Base-by-base conservation (phyloP, 768 basidiomycete genomes). In the Exsudoporus frostii region DNA sequence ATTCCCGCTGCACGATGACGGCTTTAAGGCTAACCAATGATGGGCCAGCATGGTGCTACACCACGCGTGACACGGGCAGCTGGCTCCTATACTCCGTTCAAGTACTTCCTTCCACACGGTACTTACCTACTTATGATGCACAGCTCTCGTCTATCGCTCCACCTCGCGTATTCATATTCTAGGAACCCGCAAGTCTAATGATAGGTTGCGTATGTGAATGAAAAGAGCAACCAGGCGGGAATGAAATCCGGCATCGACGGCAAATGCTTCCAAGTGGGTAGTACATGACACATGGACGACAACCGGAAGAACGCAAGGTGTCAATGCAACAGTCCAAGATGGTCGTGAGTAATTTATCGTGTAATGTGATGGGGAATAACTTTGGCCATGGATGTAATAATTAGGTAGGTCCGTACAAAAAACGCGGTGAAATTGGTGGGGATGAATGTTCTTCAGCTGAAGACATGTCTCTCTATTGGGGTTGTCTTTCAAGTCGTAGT, bases 311-410 rank as follows among this genome's bases (percentile, higher is more conserved):
- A 36, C 47, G 32, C 43, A 51, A 47, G n/a, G 30, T 30, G 10
- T 53, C 53, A 34, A 53, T 57, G 46, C 33, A 20, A 30, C 24
- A 29, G 58, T 58, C 39, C 59, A 52, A 65, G 45, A 49, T n/a
- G 36, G 33, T 49, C 37, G 34, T 40, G 53, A 48, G 43, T 40
- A 48, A 50, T 37, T 29, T 45, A 47, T 45, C n/a, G 48, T 51
- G 47, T 10, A 48, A 36, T 41, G 48, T 14, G 33, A 27, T 33
- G 30, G 46, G 22, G 17, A 39, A 48, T 50, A 37, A 20, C 22
- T 33, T 47, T 36, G 50, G 25, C 10, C 7, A 20, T 45, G 45
- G n/a, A 55, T 61, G 51, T 27, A 22, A 63, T 59, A 65, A 60
- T 59, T 57, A 64, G 19, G 14, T 34, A 42, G 46, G 46, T 60